Base-by-base conservation (phyloP, 1,284 basidiomycete species). In the Apiotrichum veenhuisii region DNA sequence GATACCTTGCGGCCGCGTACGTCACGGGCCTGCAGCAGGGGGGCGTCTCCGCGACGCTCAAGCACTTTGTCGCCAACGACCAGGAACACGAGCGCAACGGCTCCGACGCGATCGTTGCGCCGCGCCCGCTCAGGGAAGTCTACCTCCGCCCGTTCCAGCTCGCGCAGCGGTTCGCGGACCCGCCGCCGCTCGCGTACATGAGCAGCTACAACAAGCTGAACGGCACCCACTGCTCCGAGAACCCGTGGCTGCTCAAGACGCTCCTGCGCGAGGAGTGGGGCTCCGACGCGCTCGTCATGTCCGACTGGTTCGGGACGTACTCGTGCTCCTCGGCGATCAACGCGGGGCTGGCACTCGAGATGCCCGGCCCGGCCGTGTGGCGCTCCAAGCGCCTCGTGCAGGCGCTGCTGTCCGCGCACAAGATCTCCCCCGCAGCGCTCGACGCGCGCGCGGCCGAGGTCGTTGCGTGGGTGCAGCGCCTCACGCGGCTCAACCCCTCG, bases 91-190 rank as follows among this genome's bases (percentile, higher is more conserved):
- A 72, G 49, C 62, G 71, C 12, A 66, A 64, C 49, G 65, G 66
- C 33, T 55, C 54, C 38, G 64, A 72, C 59, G 58, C 60, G 22
- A 54, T 68, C 34, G 58, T 69, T 34, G 58, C 61, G 18, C 58
- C 59, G 8, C 83, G 88, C 34, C 85, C 89, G 0, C 80, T 92
- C 27, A 81, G 89, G 25, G 89, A 92, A 71, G 81, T 91, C 44
- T 91, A 91, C 73, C 80, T 91, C 44, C 55, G 62, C 78, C 86
- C 87, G 0, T 91, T 91, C 78, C 88, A 89, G 85, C 80, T 91
- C 43, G 86, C 88, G 0, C 82, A 87, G 72, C 87, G 87, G 70
- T 79, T 84, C 55, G 23, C 22, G n/a, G 12, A 30, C 11, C 49
- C 69, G 41, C 45, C 63, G 2, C 82, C 82, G 14, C 78, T 78